phyloP scores from a whole-genome alignment of 1,284 basidiomycete genomes.

The Naganishia liquefaciens region DNA sequence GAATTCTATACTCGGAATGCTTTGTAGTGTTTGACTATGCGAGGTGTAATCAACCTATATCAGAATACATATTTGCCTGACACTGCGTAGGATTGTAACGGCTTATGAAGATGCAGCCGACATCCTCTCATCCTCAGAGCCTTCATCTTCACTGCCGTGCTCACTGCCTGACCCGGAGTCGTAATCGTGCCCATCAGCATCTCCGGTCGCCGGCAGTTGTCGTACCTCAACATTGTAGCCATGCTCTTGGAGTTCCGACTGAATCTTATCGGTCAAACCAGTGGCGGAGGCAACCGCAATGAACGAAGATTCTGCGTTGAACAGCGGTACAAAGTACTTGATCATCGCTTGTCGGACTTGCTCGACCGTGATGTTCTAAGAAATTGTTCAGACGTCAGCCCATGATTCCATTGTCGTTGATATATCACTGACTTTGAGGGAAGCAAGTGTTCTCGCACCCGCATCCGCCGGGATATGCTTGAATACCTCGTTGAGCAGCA shows the following conservation, averaged over 20 bases:
- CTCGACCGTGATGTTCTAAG: slow-evolving; percentile 68
- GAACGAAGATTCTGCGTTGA: slow-evolving; percentile 73
- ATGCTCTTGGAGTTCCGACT: slow-evolving; percentile 62
- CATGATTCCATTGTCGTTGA: background rate
- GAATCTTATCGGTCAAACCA: slow-evolving; percentile 74
- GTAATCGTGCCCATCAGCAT: slow-evolving; percentile 17
- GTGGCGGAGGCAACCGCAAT: slow-evolving; percentile 81
- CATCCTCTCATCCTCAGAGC: slow-evolving; percentile 16
- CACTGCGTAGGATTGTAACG: background rate
- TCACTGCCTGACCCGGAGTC: slow-evolving; percentile 14
- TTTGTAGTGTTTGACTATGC: background rate
- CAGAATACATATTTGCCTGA: background rate
- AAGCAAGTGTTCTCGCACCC: slow-evolving; percentile 71
- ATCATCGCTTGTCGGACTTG: slow-evolving; percentile 71
- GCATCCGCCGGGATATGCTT: slow-evolving; percentile 74
- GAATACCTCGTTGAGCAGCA: slow-evolving; percentile 83
- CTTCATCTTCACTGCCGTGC: slow-evolving; percentile 22
- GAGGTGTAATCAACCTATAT: background rate
- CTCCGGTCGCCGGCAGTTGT: slow-evolving; percentile 50
- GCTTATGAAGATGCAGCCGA: slow-evolving; percentile 15
- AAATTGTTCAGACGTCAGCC: background rate
- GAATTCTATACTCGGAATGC: too few species aligned
- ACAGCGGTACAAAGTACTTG: slow-evolving; percentile 83
- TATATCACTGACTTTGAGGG: slow-evolving; percentile 58
- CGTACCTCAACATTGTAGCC: slow-evolving; percentile 80